These are phyloP conservation scores for Trypanosoma grayi DNA, from an alignment of 208 protist genomes.

Conservation along the genomic window DNA sequence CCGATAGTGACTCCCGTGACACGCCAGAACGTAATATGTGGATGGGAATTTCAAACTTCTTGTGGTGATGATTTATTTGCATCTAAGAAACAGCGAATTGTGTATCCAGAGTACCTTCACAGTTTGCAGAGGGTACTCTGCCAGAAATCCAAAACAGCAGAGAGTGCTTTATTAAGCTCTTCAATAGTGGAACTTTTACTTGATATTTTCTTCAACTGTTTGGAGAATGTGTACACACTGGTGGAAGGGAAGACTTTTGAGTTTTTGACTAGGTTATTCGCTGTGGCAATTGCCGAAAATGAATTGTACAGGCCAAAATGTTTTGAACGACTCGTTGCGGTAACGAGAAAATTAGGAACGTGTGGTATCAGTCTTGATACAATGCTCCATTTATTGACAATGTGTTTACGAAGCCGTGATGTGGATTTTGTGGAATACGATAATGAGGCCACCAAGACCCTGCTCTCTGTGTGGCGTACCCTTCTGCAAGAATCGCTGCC, in stretches of 20 bases:
- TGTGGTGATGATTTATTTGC: conserved; percentile 27
- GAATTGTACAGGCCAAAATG: background rate
- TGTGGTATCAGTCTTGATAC: conserved; percentile 11
- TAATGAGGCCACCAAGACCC: background rate
- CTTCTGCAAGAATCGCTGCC: conserved; percentile 15
- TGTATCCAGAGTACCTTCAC: conserved; percentile 19
- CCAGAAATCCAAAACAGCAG: background rate
- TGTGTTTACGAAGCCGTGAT: conserved; percentile 16
- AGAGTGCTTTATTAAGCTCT: conserved; percentile 10
- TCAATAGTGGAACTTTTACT: conserved; percentile 23
- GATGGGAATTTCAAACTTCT: conserved; percentile 19
- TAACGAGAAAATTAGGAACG: conserved; percentile 5
- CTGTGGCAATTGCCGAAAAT: conserved; percentile 8
- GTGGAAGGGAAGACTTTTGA: background rate
- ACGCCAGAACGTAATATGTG: conserved; percentile 11
- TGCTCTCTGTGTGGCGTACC: conserved; percentile 3
- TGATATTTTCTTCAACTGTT: conserved; percentile 20
- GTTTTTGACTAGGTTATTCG: conserved; percentile 14
- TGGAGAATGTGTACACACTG: conserved; percentile 28
- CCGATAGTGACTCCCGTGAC: conserved; percentile 5
- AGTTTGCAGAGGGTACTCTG: conserved; percentile 5
- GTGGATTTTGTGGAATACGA: conserved; percentile 15
- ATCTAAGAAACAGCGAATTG: conserved; percentile 22
- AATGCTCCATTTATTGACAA: conserved; percentile 14
- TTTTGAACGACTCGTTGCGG: conserved; percentile 12